These are phyloP conservation scores for Saururus chinensis DNA, from an alignment of 164 flowering plant genomes.

Conservation along the genomic window DNA sequence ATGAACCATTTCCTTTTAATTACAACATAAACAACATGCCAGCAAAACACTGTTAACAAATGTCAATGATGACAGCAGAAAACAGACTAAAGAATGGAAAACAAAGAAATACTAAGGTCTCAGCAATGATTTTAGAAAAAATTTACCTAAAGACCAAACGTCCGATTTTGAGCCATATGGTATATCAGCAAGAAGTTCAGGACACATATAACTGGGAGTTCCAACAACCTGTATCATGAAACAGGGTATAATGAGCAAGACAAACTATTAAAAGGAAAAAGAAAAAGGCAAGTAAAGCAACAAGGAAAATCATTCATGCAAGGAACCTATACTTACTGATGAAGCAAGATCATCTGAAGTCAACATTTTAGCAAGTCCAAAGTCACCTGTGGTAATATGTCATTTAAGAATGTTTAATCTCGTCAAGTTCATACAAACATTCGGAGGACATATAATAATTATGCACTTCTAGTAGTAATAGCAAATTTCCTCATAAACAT, in stretches of 20 bases:
- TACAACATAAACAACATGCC: too few species aligned
- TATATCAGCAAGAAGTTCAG: slow-evolving; percentile 99
- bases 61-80: not conserved
- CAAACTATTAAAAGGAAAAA: not conserved
- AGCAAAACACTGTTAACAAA: too few species aligned
- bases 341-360: slow-evolving; percentile 96
- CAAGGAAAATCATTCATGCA: not conserved
- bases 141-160: slow-evolving; percentile 93
- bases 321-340: slow-evolving; percentile 51
- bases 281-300: not conserved
- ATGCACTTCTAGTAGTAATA: too few species aligned
- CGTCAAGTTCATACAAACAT: not conserved
- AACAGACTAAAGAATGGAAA: not conserved
- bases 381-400: slow-evolving; percentile 73
- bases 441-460: not conserved
- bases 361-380: slow-evolving; percentile 96
- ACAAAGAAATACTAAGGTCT: not conserved
- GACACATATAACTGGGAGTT: slow-evolving; percentile 99
- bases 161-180: slow-evolving; percentile 99
- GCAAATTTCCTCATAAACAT: too few species aligned
- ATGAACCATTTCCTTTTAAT: too few species aligned
- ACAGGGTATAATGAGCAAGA: not conserved
- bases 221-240: slow-evolving; percentile 76
- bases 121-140: not conserved
- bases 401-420: not conserved